Percentiles rank a stretch among this genome's conserved stretches.
Evolutionary conservation across 148 eudicot species (phyloP).

Genomic region (Rhododendron kiyosumense): DNA sequence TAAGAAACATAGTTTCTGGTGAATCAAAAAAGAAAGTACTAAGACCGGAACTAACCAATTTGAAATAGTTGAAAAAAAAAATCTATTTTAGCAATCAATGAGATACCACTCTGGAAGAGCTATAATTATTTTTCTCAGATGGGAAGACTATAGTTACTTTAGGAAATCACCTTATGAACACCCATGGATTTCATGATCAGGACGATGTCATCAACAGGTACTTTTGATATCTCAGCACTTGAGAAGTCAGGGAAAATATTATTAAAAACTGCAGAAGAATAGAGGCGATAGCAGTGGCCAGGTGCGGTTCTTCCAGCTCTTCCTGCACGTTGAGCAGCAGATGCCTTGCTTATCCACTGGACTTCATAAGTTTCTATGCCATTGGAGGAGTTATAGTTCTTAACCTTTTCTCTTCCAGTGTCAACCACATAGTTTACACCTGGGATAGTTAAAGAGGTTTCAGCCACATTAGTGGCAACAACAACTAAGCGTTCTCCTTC

Average conservation of each 20-base stretch:
- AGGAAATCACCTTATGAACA: constrained; percentile 46
- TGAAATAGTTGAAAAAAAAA: background rate
- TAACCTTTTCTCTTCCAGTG: constrained; percentile 90
- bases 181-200: constrained; percentile 87
- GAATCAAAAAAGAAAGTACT: background rate
- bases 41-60: background rate
- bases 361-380: constrained; percentile 90
- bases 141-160: background rate
- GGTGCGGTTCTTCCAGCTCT: constrained; percentile 99
- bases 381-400: constrained; percentile 61
- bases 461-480: constrained; percentile 95
- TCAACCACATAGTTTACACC: constrained; percentile 94
- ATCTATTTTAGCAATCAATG: background rate
- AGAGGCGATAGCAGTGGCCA: constrained; percentile 89
- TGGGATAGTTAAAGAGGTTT: constrained; percentile 90
- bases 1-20: background rate
- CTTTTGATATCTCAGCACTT: constrained; percentile 69
- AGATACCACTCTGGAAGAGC: background rate
- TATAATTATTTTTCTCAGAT: background rate
- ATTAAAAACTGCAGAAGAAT: constrained; percentile 63
- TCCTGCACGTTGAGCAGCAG: constrained; percentile 91
- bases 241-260: constrained; percentile 63
- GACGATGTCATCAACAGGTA: constrained; percentile 85
- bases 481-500: constrained; percentile 82
- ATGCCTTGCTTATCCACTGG: constrained; percentile 92